phyloP scores from a whole-genome alignment of 208 protist species.

The Leishmania gerbilli region DNA sequence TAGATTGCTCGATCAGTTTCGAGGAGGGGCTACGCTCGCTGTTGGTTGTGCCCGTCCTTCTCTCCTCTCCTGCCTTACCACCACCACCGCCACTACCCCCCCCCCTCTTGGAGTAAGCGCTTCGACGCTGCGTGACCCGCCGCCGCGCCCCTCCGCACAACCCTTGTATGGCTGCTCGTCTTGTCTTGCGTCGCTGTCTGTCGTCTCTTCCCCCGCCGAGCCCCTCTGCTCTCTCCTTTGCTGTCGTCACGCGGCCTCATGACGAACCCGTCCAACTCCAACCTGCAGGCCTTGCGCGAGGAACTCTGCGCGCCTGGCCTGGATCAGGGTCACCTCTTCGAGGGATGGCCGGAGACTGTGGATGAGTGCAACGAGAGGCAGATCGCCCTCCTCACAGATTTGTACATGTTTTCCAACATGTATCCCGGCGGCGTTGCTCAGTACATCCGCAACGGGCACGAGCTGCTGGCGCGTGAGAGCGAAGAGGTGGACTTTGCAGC shows the following conservation, averaged over 20 bases:
- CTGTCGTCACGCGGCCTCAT: conserved; percentile 1
- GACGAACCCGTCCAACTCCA: conserved; percentile 31
- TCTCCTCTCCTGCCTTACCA: not conserved
- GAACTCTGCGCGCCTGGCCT: conserved; percentile 40
- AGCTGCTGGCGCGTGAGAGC: conserved; percentile 55
- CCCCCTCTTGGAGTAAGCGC: no score
- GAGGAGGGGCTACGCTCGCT: not conserved
- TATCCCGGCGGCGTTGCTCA: conserved; percentile 81
- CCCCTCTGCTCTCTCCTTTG: not conserved
- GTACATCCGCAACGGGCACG: conserved; percentile 80
- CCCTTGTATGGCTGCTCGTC: not conserved
- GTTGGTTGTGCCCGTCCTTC: not conserved
- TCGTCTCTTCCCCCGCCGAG: not conserved
- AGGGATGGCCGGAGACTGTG: conserved; percentile 46
- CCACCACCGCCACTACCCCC: not conserved
- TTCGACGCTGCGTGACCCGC: no score
- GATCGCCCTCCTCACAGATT: conserved; percentile 43
- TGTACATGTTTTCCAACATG: conserved; percentile 49
- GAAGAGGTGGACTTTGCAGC: conserved; percentile 29
- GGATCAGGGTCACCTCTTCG: conserved; percentile 76
- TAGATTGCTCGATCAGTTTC: no score
- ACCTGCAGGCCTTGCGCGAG: conserved; percentile 59
- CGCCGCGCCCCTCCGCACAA: not conserved
- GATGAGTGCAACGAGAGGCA: conserved; percentile 49
- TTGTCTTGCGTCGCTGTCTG: not conserved